Percentiles rank a stretch among this genome's conserved stretches.
Conservation (phyloP, 2,329 filamentous ascomycete species). For the Allantophomopsis lycopodina region DNA sequence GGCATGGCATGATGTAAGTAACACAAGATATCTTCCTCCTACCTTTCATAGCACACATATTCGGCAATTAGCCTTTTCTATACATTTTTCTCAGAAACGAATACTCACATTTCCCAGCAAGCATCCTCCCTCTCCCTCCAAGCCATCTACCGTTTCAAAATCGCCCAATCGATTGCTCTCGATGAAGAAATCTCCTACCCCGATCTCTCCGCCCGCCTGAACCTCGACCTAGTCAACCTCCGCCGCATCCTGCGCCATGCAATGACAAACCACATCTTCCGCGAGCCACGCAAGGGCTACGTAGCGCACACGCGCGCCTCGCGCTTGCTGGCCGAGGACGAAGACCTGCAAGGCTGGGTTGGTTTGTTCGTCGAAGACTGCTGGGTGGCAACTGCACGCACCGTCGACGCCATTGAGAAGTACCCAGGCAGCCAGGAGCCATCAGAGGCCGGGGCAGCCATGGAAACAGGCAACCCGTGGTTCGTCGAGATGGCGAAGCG, state of each 20-base stretch:
- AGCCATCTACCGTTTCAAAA: conserved; percentile 5
- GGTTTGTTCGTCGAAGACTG: conserved; percentile 18
- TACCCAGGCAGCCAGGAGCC: conserved; percentile 31
- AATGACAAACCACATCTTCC: conserved; percentile 37
- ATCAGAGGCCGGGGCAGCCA: conserved; percentile 29
- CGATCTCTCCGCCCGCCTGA: conserved; percentile 20
- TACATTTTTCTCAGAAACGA: neutral
- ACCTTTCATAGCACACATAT: neutral
- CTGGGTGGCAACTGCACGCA: conserved; percentile 16
- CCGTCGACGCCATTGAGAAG: conserved; percentile 21
- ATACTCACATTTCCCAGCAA: neutral
- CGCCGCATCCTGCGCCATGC: conserved; percentile 35
- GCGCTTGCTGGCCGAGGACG: conserved; percentile 23
- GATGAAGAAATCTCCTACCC: conserved; percentile 27
- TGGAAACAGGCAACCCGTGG: conserved; percentile 32
- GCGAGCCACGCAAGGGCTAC: conserved; percentile 21
- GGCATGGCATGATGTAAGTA: conserved; percentile 28
- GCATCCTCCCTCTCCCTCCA: conserved; percentile 13
- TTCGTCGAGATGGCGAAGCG: conserved; percentile 22
- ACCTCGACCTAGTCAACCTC: conserved; percentile 21
- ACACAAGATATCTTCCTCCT: neutral
- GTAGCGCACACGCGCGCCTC: conserved; percentile 23
- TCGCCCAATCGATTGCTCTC: conserved; percentile 26
- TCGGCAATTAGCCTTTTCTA: neutral
- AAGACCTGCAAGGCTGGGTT: conserved; percentile 17